A percentile compares a stretch with the other conserved stretches of the same genome.
phyloP scores from a whole-genome alignment of 768 basidiomycete species.

The Terana coerulea region DNA sequence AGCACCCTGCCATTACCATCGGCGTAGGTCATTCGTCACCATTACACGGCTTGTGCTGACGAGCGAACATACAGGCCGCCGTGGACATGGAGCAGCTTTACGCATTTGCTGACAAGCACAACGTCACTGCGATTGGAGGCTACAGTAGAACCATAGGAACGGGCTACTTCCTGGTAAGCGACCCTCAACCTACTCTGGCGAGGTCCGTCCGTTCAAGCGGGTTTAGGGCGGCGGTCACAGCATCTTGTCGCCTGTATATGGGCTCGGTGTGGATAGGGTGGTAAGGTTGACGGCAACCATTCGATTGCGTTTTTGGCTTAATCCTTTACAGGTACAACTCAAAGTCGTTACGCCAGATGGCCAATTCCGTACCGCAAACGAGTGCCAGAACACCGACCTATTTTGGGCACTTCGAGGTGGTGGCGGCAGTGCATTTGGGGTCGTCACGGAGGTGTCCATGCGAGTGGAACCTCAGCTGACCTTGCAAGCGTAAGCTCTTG shows the following conservation, averaged over 20 bases:
- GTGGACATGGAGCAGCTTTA: constrained; percentile 28
- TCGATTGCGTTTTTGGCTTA: background rate
- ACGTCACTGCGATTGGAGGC: constrained; percentile 34
- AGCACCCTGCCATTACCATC: constrained; percentile 27
- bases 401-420: constrained; percentile 52
- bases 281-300: constrained; percentile 18
- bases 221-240: constrained; percentile 29
- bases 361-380: constrained; percentile 39
- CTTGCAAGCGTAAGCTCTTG: constrained; percentile 21
- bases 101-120: constrained; percentile 32
- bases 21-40: constrained; percentile 19
- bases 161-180: constrained; percentile 30
- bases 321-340: constrained; percentile 34
- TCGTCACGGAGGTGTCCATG: constrained; percentile 27
- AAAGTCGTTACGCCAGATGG: constrained; percentile 55
- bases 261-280: constrained; percentile 29
- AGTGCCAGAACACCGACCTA: constrained; percentile 44
- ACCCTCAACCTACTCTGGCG: background rate
- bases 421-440: constrained; percentile 34
- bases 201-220: background rate
- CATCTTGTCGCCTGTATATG: constrained; percentile 25
- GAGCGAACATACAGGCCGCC: constrained; percentile 25
- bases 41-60: background rate
- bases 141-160: constrained; percentile 33
- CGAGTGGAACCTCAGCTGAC: constrained; percentile 20